Conservation (phyloP, 306 rosid species). For the Cicer yamashitae region DNA sequence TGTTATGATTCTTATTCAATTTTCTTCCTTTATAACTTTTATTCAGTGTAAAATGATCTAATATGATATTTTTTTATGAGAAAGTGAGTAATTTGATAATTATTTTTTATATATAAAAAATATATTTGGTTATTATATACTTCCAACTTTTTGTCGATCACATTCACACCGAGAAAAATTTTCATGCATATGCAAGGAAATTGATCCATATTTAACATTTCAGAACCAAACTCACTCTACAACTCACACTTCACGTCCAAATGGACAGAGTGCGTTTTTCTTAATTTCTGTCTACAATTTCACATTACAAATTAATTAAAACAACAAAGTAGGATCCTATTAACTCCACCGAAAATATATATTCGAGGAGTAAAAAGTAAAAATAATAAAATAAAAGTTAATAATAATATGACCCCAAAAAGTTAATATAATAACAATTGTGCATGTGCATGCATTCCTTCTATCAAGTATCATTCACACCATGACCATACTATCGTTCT, state of each 20-base stretch:
- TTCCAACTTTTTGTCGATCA: constrained; percentile 36
- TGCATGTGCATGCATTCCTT: no score
- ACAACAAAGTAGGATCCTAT: background rate
- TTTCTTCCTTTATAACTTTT: no score
- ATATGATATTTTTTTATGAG: no score
- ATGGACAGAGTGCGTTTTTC: constrained; percentile 63
- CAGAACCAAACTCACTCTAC: constrained; percentile 40
- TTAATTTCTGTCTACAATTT: constrained; percentile 42
- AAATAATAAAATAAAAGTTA: background rate
- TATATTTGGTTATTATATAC: background rate
- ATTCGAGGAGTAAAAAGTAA: constrained; percentile 29
- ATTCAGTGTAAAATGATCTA: no score
- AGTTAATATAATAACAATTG: no score
- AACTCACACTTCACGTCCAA: constrained; percentile 60
- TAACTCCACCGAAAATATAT: constrained; percentile 48
- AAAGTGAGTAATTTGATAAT: no score
- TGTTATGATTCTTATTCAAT: no score
- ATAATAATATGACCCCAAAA: background rate
- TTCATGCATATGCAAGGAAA: constrained; percentile 27
- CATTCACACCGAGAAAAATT: constrained; percentile 23
- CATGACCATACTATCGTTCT: constrained; percentile 59
- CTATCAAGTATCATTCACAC: background rate
- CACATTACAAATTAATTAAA: background rate
- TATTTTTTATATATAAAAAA: no score
- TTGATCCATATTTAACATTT: background rate